Evolutionary conservation across 441 rosid genomes (phyloP).

Genomic region (Mallotus repandus): DNA sequence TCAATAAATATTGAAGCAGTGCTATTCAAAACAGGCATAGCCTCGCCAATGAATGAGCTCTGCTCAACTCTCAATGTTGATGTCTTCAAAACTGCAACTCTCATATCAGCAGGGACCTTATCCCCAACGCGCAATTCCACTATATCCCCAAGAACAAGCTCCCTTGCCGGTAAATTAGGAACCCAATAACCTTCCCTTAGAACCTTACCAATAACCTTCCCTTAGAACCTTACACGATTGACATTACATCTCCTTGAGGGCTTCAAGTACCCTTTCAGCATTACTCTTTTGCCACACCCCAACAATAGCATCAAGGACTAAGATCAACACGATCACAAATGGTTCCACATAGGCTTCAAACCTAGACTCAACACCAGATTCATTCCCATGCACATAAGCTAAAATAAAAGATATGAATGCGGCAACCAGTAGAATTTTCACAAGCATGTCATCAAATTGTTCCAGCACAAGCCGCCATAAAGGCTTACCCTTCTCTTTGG

Average conservation of each 20-base stretch:
- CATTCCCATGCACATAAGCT: constrained; percentile 62
- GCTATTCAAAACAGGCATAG: constrained; percentile 80
- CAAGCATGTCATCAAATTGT: constrained; percentile 85
- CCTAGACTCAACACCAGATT: constrained; percentile 47
- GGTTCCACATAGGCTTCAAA: constrained; percentile 84
- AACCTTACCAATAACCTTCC: too few relatives aligned
- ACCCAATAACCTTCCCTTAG: constrained; percentile 65
- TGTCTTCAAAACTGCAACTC: constrained; percentile 65
- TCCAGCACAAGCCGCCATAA: constrained; percentile 71
- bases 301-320: constrained; percentile 71
- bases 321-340: constrained; percentile 69
- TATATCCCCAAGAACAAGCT: constrained; percentile 85
- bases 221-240: too few relatives aligned
- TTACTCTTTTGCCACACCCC: constrained; percentile 96
- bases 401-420: constrained; percentile 74
- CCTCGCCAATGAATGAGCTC: constrained; percentile 93
- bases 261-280: constrained; percentile 88
- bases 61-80: constrained; percentile 82
- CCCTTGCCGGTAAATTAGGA: constrained; percentile 68
- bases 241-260: constrained; percentile 87
- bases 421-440: constrained; percentile 81
- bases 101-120: constrained; percentile 89
- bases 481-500: constrained; percentile 80
- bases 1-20: constrained; percentile 42
- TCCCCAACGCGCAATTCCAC: constrained; percentile 83